Evolutionary conservation across 2,329 filamentous ascomycete species (phyloP), one percentile per base, ranked within the genome.

Genomic region (Leptographium radiaticola): DNA sequence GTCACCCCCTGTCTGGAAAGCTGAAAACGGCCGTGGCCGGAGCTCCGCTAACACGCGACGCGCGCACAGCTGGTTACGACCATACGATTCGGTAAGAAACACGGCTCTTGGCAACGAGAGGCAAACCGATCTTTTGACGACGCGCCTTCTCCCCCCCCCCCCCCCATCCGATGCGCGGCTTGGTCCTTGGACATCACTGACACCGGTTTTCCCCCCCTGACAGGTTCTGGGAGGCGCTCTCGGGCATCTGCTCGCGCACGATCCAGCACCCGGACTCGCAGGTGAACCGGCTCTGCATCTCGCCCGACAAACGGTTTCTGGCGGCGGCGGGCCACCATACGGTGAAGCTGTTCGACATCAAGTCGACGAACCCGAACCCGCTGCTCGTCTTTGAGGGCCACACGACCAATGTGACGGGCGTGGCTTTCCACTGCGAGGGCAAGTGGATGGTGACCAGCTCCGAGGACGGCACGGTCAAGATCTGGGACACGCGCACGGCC

Each of bases 391-490:
- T 98, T 64, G 91, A 97, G 66, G 93, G 93, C 44, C 93, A 98
- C 71, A 93, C 88, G 13, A 89, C 84, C 60, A 98, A 98, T 64
- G 85, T 98, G 66, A 98, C 93, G 0, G 93, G 93, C 45, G 87
- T 98, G 48, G 90, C 90, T 12, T 98, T 98, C 67, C 93, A 98
- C 68, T 97, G 91, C 67, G 93, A 98, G 69, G 90, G 91, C 12
- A 98, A 98, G 72, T 98, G 93, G 93, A 96, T 98, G 87, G 93
- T 97, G 18, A 98, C 93, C 11, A 94, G 87, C 68, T 95, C 88
- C 48, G 93, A 98, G 69, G 93, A 98, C 65, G 88, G 90, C 62
- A 95, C 89, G 0, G 90, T 96, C 65, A 95, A 95, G 75, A 95
- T 96, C 59, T 96, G 90, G 90, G 91, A 96, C 67, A 95, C 89